Percentiles rank a stretch among this genome's conserved stretches.
Evolutionary conservation across 139 green algal genomes (phyloP).

Genomic region (Chloropicon primus): DNA sequence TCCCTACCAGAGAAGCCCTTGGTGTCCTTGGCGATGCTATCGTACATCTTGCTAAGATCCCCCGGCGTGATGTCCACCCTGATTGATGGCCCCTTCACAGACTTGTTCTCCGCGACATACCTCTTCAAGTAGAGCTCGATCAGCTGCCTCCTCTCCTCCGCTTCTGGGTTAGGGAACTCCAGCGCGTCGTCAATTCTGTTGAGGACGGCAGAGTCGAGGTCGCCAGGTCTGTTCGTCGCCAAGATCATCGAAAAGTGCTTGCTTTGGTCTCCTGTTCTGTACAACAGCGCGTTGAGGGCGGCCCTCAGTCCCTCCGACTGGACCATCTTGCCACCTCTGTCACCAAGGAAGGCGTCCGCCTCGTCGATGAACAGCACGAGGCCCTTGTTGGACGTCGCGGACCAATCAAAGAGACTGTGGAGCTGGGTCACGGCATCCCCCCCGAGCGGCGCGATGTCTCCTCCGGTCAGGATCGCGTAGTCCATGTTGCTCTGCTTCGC

Average conservation of each 20-base stretch:
- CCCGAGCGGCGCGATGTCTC: conserved; percentile 85
- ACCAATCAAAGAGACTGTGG: conserved; percentile 97
- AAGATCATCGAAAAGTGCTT: conserved; percentile 26
- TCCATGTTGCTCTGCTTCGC: conserved; percentile 81
- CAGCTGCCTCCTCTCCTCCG: conserved; percentile 50
- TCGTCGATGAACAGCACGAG: conserved; percentile 44
- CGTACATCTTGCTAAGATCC: conserved; percentile 17
- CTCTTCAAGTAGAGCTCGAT: conserved; percentile 78
- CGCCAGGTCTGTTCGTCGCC: conserved; percentile 35
- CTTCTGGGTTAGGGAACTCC: conserved; percentile 67
- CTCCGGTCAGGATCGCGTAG: conserved; percentile 94
- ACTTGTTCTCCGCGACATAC: conserved; percentile 15
- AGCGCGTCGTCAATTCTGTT: conserved; percentile 93
- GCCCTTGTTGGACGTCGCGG: conserved; percentile 37
- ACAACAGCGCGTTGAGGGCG: conserved; percentile 88
- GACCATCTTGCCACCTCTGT: conserved; percentile 44
- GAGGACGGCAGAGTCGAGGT: conserved; percentile 85
- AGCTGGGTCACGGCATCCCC: conserved; percentile 83
- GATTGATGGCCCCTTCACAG: conserved; percentile 8
- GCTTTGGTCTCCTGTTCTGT: conserved; percentile 26
- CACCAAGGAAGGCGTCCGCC: conserved; percentile 88
- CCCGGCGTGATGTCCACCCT: conserved; percentile 10
- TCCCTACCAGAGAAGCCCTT: conserved; percentile 88
- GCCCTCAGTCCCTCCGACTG: conserved; percentile 82
- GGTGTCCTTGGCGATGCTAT: conserved; percentile 47